These are phyloP conservation scores for Aspergillus saccharolyticus DNA, from an alignment of 495 filamentous ascomycete species.

Conservation along the genomic window DNA sequence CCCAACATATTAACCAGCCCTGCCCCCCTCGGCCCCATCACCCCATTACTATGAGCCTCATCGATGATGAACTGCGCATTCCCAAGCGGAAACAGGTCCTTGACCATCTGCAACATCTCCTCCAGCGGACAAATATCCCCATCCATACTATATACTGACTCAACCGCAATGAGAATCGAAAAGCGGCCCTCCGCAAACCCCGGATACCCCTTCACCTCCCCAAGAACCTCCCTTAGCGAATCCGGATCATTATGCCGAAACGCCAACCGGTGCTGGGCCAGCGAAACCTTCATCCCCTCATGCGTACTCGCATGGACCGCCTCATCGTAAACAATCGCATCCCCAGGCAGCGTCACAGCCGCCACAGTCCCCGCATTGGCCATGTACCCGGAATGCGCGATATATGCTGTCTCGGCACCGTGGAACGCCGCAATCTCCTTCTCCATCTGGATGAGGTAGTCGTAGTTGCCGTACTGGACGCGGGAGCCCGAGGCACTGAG, in stretches of 20 bases:
- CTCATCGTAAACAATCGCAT: slow-evolving; percentile 69
- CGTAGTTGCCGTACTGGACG: slow-evolving; percentile 59
- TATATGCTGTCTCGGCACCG: slow-evolving; percentile 51
- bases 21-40: slow-evolving; percentile 56
- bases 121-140: slow-evolving; percentile 65
- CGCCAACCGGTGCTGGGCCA: slow-evolving; percentile 42
- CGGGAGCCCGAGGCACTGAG: too few species aligned
- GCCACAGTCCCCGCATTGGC: slow-evolving; percentile 66
- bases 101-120: slow-evolving; percentile 52
- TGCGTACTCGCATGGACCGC: slow-evolving; percentile 72
- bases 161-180: slow-evolving; percentile 60
- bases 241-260: slow-evolving; percentile 60
- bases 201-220: slow-evolving; percentile 25
- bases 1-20: slow-evolving; percentile 64
- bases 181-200: slow-evolving; percentile 27
- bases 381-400: slow-evolving; percentile 75
- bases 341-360: slow-evolving; percentile 61
- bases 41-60: slow-evolving; percentile 71
- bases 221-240: slow-evolving; percentile 29
- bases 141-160: slow-evolving; percentile 79
- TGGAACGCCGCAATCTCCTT: slow-evolving; percentile 61
- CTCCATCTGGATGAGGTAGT: slow-evolving; percentile 60
- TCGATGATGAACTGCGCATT: slow-evolving; percentile 74
- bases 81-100: slow-evolving; percentile 48
- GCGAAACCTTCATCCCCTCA: slow-evolving; percentile 66